Conservation (phyloP, 352 stramenopile genomes). For the Globisporangium camurandrum region DNA sequence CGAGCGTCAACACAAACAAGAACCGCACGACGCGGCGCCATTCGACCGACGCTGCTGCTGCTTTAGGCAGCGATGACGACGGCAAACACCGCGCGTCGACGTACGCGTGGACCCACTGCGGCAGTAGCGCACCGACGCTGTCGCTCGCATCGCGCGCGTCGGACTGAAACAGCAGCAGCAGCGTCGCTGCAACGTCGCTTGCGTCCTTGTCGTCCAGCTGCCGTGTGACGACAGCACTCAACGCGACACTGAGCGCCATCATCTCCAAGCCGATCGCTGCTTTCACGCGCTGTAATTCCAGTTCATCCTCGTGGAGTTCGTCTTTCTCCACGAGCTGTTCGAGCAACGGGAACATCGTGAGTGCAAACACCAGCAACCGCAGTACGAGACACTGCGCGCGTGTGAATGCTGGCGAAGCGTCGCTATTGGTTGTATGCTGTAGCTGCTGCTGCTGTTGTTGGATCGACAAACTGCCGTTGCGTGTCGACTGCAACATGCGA, state of each 20-base stretch:
- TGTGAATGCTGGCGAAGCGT: slow-evolving; percentile 14
- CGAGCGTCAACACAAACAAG: slow-evolving; percentile 37
- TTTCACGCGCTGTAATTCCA: slow-evolving; percentile 38
- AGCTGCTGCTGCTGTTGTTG: too few relatives aligned
- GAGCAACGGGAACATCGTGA: slow-evolving; percentile 45
- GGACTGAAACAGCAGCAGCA: slow-evolving; percentile 12
- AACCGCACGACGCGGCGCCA: slow-evolving; percentile 20
- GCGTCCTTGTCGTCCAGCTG: slow-evolving; percentile 11
- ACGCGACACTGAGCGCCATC: slow-evolving; percentile 36
- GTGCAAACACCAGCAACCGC: slow-evolving; percentile 52
- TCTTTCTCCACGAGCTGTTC: slow-evolving; percentile 46
- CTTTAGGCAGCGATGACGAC: background rate
- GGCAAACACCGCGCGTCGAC: slow-evolving; percentile 36
- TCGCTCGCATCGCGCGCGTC: background rate
- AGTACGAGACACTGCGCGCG: slow-evolving; percentile 41
- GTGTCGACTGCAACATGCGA: slow-evolving; percentile 22
- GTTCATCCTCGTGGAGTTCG: slow-evolving; percentile 65
- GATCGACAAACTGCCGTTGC: too few relatives aligned
- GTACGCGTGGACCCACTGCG: slow-evolving; percentile 49
- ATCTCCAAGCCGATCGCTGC: slow-evolving; percentile 42
- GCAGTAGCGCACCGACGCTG: slow-evolving; percentile 10
- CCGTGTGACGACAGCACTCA: slow-evolving; percentile 27
- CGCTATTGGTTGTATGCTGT: background rate
- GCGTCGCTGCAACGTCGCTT: slow-evolving; percentile 1
- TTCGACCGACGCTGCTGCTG: background rate